phyloP scores from a whole-genome alignment of 495 filamentous ascomycete genomes.

The Aspergillus sclerotioniger region DNA sequence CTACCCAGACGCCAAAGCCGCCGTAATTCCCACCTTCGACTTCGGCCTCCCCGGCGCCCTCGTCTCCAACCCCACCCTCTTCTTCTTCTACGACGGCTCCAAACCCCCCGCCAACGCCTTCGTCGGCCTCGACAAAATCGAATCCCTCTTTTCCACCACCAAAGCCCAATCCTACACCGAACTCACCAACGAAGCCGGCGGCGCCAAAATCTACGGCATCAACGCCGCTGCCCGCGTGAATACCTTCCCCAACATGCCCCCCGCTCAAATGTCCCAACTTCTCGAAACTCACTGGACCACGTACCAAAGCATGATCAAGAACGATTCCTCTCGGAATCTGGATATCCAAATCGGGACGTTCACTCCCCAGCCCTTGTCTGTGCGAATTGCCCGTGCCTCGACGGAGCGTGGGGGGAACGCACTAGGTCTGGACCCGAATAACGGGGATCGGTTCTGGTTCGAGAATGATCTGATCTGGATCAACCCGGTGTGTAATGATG shows the following conservation, averaged over 20 bases:
- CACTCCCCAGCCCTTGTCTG: constrained; percentile 12
- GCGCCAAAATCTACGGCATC: constrained; percentile 11
- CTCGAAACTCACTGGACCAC: constrained; percentile 7
- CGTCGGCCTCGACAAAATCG: constrained; percentile 11
- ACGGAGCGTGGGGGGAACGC: constrained; percentile 9
- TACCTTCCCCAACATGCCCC: constrained; percentile 11
- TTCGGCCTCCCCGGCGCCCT: constrained; percentile 4
- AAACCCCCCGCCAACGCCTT: constrained; percentile 45
- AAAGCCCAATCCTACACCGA: constrained; percentile 8
- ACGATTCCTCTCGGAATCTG: constrained; percentile 3
- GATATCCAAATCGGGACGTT: constrained; percentile 15
- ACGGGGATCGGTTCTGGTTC: constrained; percentile 16
- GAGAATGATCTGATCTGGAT: constrained; percentile 16
- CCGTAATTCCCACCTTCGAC: constrained; percentile 47
- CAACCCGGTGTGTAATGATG: constrained; percentile 8
- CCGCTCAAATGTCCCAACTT: constrained; percentile 1
- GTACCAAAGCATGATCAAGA: constrained; percentile 6
- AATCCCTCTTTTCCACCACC: constrained; percentile 7
- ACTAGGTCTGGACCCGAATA: constrained; percentile 10
- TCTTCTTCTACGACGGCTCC: constrained; percentile 51
- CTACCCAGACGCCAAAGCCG: constrained; percentile 38
- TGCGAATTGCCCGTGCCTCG: constrained; percentile 4
- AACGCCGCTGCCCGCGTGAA: constrained; percentile 14
- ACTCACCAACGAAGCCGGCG: constrained; percentile 13
- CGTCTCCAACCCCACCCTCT: constrained; percentile 29